Percentiles rank a stretch among this genome's conserved stretches.
These are phyloP conservation scores for Scheffersomyces coipomensis DNA, from an alignment of 805 yeast species.

Conservation along the genomic window DNA sequence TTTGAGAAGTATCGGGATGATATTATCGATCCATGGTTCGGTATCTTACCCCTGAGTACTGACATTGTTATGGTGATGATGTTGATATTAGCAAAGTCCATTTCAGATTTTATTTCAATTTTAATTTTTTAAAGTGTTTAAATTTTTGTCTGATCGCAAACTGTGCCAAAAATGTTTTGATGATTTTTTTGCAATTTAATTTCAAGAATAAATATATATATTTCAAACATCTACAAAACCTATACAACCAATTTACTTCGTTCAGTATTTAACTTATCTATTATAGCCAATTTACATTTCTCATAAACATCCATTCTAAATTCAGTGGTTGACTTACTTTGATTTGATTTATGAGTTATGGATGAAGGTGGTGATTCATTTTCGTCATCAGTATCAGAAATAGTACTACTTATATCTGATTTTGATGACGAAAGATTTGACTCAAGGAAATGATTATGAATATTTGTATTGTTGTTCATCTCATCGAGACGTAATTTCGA, in stretches of 20 bases:
- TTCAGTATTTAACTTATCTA: slow-evolving; percentile 20
- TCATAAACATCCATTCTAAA: slow-evolving; percentile 19
- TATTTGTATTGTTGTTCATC: slow-evolving; percentile 7
- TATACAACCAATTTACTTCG: slow-evolving; percentile 1
- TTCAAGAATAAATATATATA: too few relatives aligned
- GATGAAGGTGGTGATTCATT: slow-evolving; percentile 2
- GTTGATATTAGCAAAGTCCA: too few relatives aligned
- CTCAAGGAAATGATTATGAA: background rate
- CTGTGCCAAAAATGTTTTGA: too few relatives aligned
- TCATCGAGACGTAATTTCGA: slow-evolving; percentile 15
- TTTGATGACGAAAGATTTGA: background rate
- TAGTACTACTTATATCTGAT: background rate
- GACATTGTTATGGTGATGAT: too few relatives aligned
- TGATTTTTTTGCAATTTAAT: too few relatives aligned
- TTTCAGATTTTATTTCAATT: too few relatives aligned
- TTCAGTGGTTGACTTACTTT: background rate
- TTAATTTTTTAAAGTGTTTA: too few relatives aligned
- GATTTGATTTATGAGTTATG: background rate
- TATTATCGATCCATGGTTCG: too few relatives aligned
- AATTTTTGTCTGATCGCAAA: too few relatives aligned
- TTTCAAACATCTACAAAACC: too few relatives aligned
- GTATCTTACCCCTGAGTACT: too few relatives aligned
- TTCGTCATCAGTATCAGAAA: background rate
- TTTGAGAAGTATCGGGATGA: background rate
- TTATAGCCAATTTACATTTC: slow-evolving; percentile 27